Base-by-base conservation (phyloP, 768 basidiomycete genomes). In the Lactarius trivialis region DNA sequence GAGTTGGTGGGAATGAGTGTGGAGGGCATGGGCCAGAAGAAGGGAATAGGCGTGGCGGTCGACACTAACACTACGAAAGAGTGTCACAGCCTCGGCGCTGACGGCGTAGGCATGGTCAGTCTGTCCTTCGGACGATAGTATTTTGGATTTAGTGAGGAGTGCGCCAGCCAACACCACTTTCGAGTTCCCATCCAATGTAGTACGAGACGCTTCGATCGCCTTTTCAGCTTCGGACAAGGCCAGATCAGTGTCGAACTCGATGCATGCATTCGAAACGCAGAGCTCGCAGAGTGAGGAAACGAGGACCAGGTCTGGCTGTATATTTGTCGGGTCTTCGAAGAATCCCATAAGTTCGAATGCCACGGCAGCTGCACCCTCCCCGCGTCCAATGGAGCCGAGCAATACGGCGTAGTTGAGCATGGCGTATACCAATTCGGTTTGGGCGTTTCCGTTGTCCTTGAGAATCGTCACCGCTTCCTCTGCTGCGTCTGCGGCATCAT, bases 121-220 rank as follows among this genome's bases (percentile, higher is more conserved):
- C 48, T 60, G 58, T 12, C 37, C 62, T 12, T 5, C 9, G 17
- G 32, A 63, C 19, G 62, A 59, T 6, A 63, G 36, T 21, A 63
- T 50, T 28, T 63, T 58, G 0, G 62, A 54, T 43, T 63, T 59
- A 19, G 32, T 28, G 32, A 63, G 58, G 24, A 63, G 58, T 43
- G 58, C 62, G 2, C 58, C 36, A 21, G 30, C 54, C 17, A 63
- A 21, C n/a, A n/a, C n/a, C n/a, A n/a, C n/a, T n/a, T n/a, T n/a
- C n/a, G n/a, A n/a, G n/a, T n/a, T n/a, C n/a, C 14, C n/a, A 55
- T 55, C 58, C 24, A 17, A 55, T 7, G 30, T 34, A 19, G 36
- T 15, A 17, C 45, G 62, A 50, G 45, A 55, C 11, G n/a, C 15
- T 50, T 55, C 36, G 6, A 63, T 55, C 11, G 53, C 26, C 53